Percentiles rank a stretch among this genome's conserved stretches.
phyloP scores from a whole-genome alignment of 805 yeast genomes.

The Dipodascopsis uninucleata region DNA sequence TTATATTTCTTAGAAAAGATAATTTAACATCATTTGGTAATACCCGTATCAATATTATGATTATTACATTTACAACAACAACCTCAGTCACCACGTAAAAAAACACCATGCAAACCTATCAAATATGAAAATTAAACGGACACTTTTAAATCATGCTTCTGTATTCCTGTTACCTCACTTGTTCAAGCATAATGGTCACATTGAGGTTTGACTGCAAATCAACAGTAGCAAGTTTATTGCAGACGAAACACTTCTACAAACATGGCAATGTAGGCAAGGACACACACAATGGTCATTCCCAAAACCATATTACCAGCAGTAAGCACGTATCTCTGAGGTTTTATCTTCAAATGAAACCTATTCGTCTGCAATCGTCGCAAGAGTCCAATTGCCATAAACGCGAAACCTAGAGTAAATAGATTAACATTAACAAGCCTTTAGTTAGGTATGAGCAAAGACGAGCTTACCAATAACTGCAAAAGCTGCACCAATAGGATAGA shows the following conservation, averaged over 20 bases:
- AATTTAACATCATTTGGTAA: no score
- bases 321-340: constrained; percentile 19
- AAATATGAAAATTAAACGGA: no score
- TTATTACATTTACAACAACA: no score
- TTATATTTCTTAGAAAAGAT: no score
- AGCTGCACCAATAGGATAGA: constrained; percentile 28
- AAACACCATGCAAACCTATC: no score
- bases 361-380: constrained; percentile 16
- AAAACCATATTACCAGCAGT: constrained; percentile 20
- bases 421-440: background rate
- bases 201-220: no score
- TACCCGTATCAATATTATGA: no score
- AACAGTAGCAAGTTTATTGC: no score
- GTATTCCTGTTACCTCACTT: no score
- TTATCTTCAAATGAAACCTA: constrained; percentile 5
- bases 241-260: constrained; percentile 21
- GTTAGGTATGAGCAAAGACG: background rate
- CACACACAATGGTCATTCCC: constrained; percentile 7
- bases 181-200: no score
- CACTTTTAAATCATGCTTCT: no score
- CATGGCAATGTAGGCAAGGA: constrained; percentile 16
- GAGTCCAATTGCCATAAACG: constrained; percentile 21
- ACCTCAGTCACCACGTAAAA: no score
- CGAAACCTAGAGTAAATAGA: constrained; percentile 6
- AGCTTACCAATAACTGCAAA: constrained; percentile 21